Percentiles rank a stretch among this genome's conserved stretches.
These are phyloP conservation scores for Pseudozyma sp. DNA, from an alignment of 1,284 basidiomycete species.

Conservation along the genomic window DNA sequence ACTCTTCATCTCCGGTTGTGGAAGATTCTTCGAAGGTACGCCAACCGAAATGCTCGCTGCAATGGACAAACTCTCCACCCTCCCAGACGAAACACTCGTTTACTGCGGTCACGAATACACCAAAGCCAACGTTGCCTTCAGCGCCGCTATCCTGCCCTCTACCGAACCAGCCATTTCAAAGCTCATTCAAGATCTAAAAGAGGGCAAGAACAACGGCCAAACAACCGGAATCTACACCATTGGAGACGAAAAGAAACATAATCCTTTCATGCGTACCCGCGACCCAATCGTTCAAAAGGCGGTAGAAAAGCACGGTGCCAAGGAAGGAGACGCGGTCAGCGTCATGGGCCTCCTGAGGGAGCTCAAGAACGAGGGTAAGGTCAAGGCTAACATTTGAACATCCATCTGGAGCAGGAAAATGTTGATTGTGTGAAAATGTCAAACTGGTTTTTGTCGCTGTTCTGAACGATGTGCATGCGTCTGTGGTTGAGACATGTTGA, in stretches of 20 bases:
- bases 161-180: conserved; percentile 74
- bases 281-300: conserved; percentile 68
- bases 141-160: conserved; percentile 74
- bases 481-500: too few relatives aligned
- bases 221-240: conserved; percentile 85
- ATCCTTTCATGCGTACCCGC: conserved; percentile 68
- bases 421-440: not conserved
- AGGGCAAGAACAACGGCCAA: conserved; percentile 70
- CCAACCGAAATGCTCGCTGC: conserved; percentile 85
- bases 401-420: not conserved
- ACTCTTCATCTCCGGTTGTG: conserved; percentile 90
- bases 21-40: conserved; percentile 96
- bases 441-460: too few relatives aligned
- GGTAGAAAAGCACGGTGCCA: conserved; percentile 40
- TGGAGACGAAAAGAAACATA: conserved; percentile 78
- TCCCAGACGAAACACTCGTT: conserved; percentile 84
- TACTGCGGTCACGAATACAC: conserved; percentile 82
- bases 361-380: conserved; percentile 77
- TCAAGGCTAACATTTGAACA: conserved; percentile 53
- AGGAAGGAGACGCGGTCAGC: conserved; percentile 72
- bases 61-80: conserved; percentile 76
- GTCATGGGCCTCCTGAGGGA: conserved; percentile 82
- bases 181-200: conserved; percentile 69
- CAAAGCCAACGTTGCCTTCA: conserved; percentile 67
- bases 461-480: too few relatives aligned